A percentile compares a stretch with the other conserved stretches of the same genome.
Evolutionary conservation across 495 filamentous ascomycete species (phyloP).

Genomic region (Hypoxylon lenormandii): DNA sequence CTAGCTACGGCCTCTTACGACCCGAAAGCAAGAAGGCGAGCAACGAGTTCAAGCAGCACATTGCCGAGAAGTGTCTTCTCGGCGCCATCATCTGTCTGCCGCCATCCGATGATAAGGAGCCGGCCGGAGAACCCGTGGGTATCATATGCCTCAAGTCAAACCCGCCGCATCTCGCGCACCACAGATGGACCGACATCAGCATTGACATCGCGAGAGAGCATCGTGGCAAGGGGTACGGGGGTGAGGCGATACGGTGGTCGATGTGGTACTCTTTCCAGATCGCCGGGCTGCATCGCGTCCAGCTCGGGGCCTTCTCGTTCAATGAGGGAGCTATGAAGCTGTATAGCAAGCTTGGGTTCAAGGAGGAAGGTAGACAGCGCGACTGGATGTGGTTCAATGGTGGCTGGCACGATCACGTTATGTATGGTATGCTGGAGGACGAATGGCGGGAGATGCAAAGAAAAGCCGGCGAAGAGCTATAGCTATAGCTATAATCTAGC

Average conservation of each 20-base stretch:
- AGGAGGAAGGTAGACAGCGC: constrained; percentile 61
- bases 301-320: constrained; percentile 56
- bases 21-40: constrained; percentile 40
- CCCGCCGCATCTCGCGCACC: constrained; percentile 47
- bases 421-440: constrained; percentile 60
- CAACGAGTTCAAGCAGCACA: constrained; percentile 39
- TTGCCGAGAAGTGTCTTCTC: constrained; percentile 52
- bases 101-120: constrained; percentile 3
- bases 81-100: constrained; percentile 58
- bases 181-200: constrained; percentile 59
- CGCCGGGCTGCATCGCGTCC: constrained; percentile 62
- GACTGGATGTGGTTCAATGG: constrained; percentile 59
- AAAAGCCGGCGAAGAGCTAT: constrained; percentile 13
- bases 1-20: constrained; percentile 39
- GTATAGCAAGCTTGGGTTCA: constrained; percentile 64
- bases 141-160: constrained; percentile 44
- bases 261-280: constrained; percentile 63
- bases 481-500: neutral
- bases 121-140: constrained; percentile 45
- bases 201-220: constrained; percentile 54
- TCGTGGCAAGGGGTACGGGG: constrained; percentile 65
- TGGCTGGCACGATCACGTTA: constrained; percentile 59
- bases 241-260: constrained; percentile 65
- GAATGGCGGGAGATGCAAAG: constrained; percentile 58
- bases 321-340: constrained; percentile 59